Conservation (phyloP, 2,329 filamentous ascomycete genomes). For the Epichloe amarillans region DNA sequence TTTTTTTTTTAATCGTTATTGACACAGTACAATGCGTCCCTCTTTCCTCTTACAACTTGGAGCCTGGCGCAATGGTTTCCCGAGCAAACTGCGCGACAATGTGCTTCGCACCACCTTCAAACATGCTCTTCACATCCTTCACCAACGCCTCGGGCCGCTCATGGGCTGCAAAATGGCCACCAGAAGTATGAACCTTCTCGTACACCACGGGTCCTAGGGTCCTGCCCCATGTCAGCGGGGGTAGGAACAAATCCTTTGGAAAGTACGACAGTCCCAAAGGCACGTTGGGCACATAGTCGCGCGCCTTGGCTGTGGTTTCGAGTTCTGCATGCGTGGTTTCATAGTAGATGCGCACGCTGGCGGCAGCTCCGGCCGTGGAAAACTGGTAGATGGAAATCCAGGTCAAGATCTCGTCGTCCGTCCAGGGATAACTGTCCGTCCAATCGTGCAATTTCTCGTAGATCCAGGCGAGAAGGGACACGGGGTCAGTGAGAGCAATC, state of each 20-base stretch:
- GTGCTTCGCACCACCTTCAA: constrained; percentile 19
- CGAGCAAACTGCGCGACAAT: background rate
- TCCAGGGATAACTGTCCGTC: constrained; percentile 61
- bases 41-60: background rate
- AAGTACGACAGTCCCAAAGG: constrained; percentile 38
- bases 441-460: constrained; percentile 71
- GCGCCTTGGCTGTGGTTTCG: constrained; percentile 7
- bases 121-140: constrained; percentile 43
- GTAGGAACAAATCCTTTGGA: constrained; percentile 41
- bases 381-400: constrained; percentile 68
- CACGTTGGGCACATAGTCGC: constrained; percentile 21
- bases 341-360: constrained; percentile 59
- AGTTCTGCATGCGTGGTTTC: constrained; percentile 36
- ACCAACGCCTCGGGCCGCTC: constrained; percentile 41
- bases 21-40: background rate
- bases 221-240: constrained; percentile 43
- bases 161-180: constrained; percentile 49
- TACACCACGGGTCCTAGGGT: constrained; percentile 49
- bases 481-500: constrained; percentile 56
- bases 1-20: background rate
- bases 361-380: constrained; percentile 52
- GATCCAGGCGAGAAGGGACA: constrained; percentile 62
- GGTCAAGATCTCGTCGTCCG: constrained; percentile 60
- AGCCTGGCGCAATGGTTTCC: background rate
- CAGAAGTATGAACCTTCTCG: constrained; percentile 33